Percentiles rank a stretch among this genome's conserved stretches.
Conservation (phyloP, 805 yeast genomes). For the Groenewaldozyma tartarivorans region DNA sequence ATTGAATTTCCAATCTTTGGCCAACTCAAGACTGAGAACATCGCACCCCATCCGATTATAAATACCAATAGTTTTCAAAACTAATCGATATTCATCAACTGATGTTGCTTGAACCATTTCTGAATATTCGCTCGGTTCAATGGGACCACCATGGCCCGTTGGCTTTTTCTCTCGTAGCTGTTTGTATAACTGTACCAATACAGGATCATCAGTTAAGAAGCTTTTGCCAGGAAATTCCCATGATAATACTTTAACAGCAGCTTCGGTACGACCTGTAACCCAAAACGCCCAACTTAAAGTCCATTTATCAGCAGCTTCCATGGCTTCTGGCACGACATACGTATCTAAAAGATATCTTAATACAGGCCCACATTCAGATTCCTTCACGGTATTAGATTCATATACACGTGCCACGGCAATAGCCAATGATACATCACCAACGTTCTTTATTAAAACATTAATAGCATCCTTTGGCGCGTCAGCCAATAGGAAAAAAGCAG, state of each 20-base stretch:
- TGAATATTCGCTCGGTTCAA: no score
- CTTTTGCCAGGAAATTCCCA: conserved; percentile 17
- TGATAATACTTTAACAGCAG: conserved; percentile 57
- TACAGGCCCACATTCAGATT: conserved; percentile 48
- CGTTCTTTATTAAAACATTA: conserved; percentile 57
- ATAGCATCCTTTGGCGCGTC: conserved; percentile 69
- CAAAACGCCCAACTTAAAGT: conserved; percentile 70
- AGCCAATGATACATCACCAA: conserved; percentile 65
- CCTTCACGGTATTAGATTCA: no score
- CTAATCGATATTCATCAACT: conserved; percentile 46
- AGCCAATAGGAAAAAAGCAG: conserved; percentile 76
- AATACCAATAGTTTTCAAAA: conserved; percentile 53
- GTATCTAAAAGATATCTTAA: conserved; percentile 40
- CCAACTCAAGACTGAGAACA: conserved; percentile 52
- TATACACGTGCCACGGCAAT: conserved; percentile 72
- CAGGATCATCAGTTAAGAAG: conserved; percentile 72
- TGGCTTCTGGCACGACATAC: conserved; percentile 46
- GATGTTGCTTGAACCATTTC: no score
- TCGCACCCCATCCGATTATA: conserved; percentile 91
- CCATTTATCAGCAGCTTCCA: conserved; percentile 68
- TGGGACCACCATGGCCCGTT: conserved; percentile 30
- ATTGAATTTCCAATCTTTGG: conserved; percentile 48
- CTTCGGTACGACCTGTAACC: conserved; percentile 41
- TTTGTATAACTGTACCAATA: conserved; percentile 55
- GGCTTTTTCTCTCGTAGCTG: conserved; percentile 41